These are phyloP conservation scores for Diphasiastrum complanatum DNA, from an alignment of 83 land plant species.

Conservation along the genomic window DNA sequence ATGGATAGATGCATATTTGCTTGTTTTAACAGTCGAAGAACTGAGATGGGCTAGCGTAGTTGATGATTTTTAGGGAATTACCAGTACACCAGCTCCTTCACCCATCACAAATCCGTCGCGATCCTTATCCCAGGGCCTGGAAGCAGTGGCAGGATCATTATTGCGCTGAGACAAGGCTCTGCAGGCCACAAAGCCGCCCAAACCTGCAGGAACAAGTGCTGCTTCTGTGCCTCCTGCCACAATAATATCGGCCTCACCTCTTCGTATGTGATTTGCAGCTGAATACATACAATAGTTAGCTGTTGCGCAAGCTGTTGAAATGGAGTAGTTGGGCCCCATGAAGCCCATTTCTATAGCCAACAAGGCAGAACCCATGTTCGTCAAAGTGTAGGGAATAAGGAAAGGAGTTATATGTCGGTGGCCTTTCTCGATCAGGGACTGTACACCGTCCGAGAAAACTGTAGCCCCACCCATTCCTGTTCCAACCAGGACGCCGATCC, in stretches of 20 bases:
- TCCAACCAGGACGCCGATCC: constrained; percentile 79
- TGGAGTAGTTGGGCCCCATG: constrained; percentile 83
- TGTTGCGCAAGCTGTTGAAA: constrained; percentile 84
- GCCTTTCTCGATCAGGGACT: constrained; percentile 64
- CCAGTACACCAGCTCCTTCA: constrained; percentile 86
- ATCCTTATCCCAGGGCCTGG: constrained; percentile 89
- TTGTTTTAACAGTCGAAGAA: too few species aligned
- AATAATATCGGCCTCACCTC: constrained; percentile 88
- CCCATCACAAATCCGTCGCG: constrained; percentile 93
- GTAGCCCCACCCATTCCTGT: constrained; percentile 87
- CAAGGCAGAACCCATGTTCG: constrained; percentile 86
- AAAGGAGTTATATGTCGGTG: constrained; percentile 72
- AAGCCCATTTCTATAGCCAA: constrained; percentile 78
- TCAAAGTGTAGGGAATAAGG: constrained; percentile 80
- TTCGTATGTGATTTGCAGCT: constrained; percentile 83
- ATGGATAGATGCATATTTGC: too few species aligned
- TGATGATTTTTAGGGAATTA: constrained; percentile 21
- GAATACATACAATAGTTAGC: constrained; percentile 86
- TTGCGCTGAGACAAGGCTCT: constrained; percentile 79
- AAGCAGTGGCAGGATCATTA: constrained; percentile 77
- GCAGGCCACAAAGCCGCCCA: constrained; percentile 90
- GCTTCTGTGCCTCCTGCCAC: constrained; percentile 89
- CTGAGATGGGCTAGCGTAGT: too few species aligned
- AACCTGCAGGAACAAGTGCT: constrained; percentile 68
- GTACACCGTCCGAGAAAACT: constrained; percentile 83